phyloP scores from a whole-genome alignment of 768 basidiomycete genomes.

The Russula sp. region DNA sequence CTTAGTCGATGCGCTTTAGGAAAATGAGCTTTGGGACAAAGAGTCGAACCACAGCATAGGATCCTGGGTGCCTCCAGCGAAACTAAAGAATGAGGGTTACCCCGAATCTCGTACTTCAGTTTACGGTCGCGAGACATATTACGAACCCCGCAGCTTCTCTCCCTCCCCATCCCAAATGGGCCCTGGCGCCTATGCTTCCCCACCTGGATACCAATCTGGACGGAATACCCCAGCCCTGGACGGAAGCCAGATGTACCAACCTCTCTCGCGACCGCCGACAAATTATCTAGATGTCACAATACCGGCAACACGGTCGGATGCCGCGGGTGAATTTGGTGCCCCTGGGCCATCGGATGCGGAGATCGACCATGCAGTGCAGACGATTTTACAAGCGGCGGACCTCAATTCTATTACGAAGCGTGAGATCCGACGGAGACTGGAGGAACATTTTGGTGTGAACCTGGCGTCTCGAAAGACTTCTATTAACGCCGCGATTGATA shows the following conservation, averaged over 20 bases:
- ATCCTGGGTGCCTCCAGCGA: constrained; percentile 82
- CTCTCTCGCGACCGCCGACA: constrained; percentile 67
- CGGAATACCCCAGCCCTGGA: constrained; percentile 59
- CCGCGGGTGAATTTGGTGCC: constrained; percentile 43
- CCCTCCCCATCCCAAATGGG: constrained; percentile 74
- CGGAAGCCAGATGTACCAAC: constrained; percentile 48
- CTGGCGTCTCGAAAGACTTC: constrained; percentile 64
- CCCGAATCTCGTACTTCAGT: constrained; percentile 75
- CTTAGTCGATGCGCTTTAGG: constrained; percentile 43
- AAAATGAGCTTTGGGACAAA: constrained; percentile 97
- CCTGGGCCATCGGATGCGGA: constrained; percentile 63
- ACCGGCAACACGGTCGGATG: constrained; percentile 50
- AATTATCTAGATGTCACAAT: constrained; percentile 76
- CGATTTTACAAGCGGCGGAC: constrained; percentile 73
- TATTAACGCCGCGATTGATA: constrained; percentile 79
- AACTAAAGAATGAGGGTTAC: constrained; percentile 69
- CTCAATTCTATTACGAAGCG: constrained; percentile 91
- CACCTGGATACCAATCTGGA: constrained; percentile 74
- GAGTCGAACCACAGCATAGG: constrained; percentile 95
- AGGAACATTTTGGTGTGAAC: constrained; percentile 78
- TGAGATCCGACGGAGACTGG: constrained; percentile 78
- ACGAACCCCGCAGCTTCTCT: constrained; percentile 57
- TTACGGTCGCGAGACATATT: constrained; percentile 85
- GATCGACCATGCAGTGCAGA: constrained; percentile 70
- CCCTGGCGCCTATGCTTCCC: constrained; percentile 47